Base-by-base conservation (phyloP, 768 basidiomycete genomes). In the Flagelloscypha sp. region DNA sequence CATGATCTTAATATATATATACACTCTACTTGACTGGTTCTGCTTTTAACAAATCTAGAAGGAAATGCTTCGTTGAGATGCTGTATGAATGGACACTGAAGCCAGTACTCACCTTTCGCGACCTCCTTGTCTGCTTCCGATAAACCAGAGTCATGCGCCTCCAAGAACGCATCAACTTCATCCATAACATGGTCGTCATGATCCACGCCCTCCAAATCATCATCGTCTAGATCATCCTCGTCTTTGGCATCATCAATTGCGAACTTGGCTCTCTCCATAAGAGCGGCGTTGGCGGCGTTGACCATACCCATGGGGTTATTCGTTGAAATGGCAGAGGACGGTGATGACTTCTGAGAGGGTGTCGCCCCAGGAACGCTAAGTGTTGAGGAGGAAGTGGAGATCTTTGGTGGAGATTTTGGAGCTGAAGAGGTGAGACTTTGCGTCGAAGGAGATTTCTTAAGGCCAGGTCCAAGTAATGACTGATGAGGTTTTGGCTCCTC, bases 171-270 rank as follows among this genome's bases (percentile, higher is more conserved):
- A 50, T 94, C 90, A 36, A 92, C 86, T 69, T 94, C 92, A 50
- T 93, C 87, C 79, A 97, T 73, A 30, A 93, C 87, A 38, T 76
- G 76, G 43, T 82, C 79, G 37, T 81, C 79, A 33, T 68, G 75
- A 17, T 58, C 70, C 10, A 62, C 74, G 27, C 66, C 70, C 10
- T 62, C 63, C 18, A 74, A 76, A 5, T 68, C 74, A 6, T 72
- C 59, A 54, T 78, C 60, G 53, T 80, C 58, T 8, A 85, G 83
- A 1, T 79, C 80, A 18, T 85, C 86, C 8, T 83, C 84, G 38
- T 88, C 86, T 35, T 79, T 82, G 3, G 81, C 87, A 57, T 92
- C 89, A 51, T 99, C 95, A 41, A 98, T 95, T n/a, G 89, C 89
- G 54, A 99, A 99, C 44, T 84, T 82, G 17, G 88, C 90, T 27